Evolutionary conservation across 192 early-diverging fungal genomes (phyloP).

Genomic region (Radiomyces spectabilis): DNA sequence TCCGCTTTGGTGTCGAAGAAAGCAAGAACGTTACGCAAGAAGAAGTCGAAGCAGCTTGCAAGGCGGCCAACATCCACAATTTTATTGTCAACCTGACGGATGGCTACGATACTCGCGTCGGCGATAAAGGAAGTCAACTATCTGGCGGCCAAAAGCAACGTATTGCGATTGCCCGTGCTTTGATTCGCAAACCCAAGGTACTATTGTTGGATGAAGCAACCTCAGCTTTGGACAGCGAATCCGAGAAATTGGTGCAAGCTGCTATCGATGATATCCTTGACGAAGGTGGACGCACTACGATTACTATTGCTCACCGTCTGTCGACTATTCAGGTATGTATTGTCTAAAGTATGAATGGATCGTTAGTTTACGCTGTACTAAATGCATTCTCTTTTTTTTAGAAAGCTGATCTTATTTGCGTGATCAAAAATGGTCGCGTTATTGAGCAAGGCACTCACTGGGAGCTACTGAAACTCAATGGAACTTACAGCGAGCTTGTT

Average conservation of each 20-base stretch:
- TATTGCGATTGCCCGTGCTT: conserved; percentile 76
- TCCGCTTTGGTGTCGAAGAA: conserved; percentile 58
- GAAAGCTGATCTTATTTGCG: conserved; percentile 81
- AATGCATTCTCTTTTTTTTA: conserved; percentile 24
- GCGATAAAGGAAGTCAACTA: conserved; percentile 54
- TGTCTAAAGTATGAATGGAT: not conserved
- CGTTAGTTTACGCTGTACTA: not conserved
- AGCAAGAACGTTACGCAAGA: conserved; percentile 36
- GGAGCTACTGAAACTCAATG: conserved; percentile 55
- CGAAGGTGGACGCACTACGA: conserved; percentile 53
- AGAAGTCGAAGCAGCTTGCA: conserved; percentile 48
- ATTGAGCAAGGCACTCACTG: conserved; percentile 71
- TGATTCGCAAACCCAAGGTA: conserved; percentile 76
- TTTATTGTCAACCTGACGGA: conserved; percentile 48
- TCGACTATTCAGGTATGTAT: conserved; percentile 47
- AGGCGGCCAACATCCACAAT: conserved; percentile 52
- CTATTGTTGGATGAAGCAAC: conserved; percentile 81
- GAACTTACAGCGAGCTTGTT: conserved; percentile 56
- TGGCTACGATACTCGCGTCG: conserved; percentile 57
- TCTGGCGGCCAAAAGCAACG: conserved; percentile 68
- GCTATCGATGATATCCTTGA: conserved; percentile 55
- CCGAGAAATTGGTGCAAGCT: conserved; percentile 60
- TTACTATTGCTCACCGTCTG: conserved; percentile 66
- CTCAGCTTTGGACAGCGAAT: conserved; percentile 59
- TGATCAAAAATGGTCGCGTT: conserved; percentile 64